Evolutionary conservation across 352 stramenopile genomes (phyloP), one percentile per base, ranked within the genome.

Genomic region (Phytophthora idaei): DNA sequence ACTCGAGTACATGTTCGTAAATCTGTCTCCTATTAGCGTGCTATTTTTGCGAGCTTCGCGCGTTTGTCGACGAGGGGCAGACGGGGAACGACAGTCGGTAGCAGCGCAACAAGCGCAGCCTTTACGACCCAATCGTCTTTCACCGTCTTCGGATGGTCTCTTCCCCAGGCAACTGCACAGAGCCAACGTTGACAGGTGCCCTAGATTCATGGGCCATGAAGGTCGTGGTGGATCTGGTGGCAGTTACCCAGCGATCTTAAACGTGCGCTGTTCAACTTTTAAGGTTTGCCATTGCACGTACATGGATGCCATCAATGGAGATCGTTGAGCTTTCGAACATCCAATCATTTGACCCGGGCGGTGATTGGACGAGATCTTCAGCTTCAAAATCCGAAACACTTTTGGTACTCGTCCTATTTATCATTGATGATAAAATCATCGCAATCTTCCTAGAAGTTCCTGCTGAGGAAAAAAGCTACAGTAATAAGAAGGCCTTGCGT

Each of bases 321-420:
- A 37, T 54, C 28, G 37, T 65, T 65, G 58, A 65, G 58, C 17
- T 52, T 51, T 34, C 37, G 5, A 27, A 0, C 28, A 25, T 9
- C 34, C 8, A 48, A 59, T 14, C 27, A 59, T 21, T 50, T 50
- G 25, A 50, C 15, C 5, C 2, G n/a, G 27, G 12, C 6, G 21
- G 5, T 61, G 54, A 61, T 61, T 61, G 54, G 54, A 52, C 29
- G 46, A 52, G 29, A 52, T 25, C 27, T 51, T 51, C 45, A 51
- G 36, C 25, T 25, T 36, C 14, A 36, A 29, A 51, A 36, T 2
- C 10, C 6, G 45, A 51, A 51, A 36, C 17, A 27, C 2, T 45
- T 25, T 45, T 1, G 12, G 14, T 21, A 21, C 21, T 21, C 21
- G 21, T 21, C 21, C 10, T 45, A 0, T 45, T 39, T 39, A 12